A percentile compares a stretch with the other conserved stretches of the same genome.
These are phyloP conservation scores for Medicago lupulina DNA, from an alignment of 306 rosid genomes.

Conservation along the genomic window DNA sequence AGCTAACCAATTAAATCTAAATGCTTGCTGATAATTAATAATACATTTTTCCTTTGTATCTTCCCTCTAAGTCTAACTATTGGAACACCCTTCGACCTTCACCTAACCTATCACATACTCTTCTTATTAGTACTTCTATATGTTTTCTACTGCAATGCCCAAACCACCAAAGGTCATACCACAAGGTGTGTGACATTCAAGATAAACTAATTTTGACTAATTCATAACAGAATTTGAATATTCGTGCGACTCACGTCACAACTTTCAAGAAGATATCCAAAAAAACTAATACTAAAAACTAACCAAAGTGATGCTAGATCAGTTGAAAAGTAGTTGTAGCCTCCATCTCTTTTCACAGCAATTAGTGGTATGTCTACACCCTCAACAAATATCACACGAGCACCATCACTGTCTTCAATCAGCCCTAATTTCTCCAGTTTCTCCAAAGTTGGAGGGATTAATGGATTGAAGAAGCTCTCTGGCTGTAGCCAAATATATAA, in stretches of 20 bases:
- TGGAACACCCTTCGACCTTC: neutral
- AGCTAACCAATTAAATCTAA: neutral
- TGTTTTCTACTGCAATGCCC: too few species aligned
- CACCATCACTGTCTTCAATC: constrained; percentile 80
- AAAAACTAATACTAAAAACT: constrained; percentile 20
- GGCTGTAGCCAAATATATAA: constrained; percentile 63
- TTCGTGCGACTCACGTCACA: constrained; percentile 6
- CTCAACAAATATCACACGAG: constrained; percentile 79
- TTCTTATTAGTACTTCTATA: neutral
- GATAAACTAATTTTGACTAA: neutral
- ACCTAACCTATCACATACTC: constrained; percentile 8
- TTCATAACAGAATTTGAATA: constrained; percentile 23
- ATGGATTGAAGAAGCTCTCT: constrained; percentile 83
- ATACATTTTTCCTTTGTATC: neutral
- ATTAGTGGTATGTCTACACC: constrained; percentile 79
- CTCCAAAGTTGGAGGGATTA: constrained; percentile 68
- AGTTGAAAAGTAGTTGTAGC: constrained; percentile 87
- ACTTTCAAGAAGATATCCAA: constrained; percentile 2
- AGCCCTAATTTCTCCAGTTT: constrained; percentile 64
- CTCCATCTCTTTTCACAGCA: constrained; percentile 95
- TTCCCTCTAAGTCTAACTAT: neutral
- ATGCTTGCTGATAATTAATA: neutral
- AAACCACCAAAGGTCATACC: too few species aligned
- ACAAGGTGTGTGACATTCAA: neutral
- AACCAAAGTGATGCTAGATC: constrained; percentile 89